A percentile compares a stretch with the other conserved stretches of the same genome.
These are phyloP conservation scores for Cystobasidium pallidum DNA, from an alignment of 1,284 basidiomycete genomes.

Conservation along the genomic window DNA sequence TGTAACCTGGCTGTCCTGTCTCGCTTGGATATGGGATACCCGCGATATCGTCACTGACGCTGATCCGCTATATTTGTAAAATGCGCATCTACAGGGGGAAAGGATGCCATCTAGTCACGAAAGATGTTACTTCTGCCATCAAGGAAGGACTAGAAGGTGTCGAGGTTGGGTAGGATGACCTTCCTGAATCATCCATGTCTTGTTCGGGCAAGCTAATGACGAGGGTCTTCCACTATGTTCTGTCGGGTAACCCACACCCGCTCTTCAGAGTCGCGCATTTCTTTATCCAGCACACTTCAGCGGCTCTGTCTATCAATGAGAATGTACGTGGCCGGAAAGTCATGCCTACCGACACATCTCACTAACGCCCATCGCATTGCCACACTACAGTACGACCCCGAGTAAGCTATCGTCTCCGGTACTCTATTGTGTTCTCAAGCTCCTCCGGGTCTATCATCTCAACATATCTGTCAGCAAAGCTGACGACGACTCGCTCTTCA, in stretches of 20 bases:
- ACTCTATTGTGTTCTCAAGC: not conserved
- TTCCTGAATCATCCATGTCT: not conserved
- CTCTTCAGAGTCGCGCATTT: constrained; percentile 47
- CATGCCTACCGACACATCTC: not conserved
- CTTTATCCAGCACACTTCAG: constrained; percentile 57
- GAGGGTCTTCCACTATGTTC: too few species aligned
- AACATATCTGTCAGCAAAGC: not conserved
- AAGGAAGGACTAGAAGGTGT: constrained; percentile 53
- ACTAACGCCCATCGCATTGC: constrained; percentile 3
- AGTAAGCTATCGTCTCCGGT: constrained; percentile 1
- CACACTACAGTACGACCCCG: constrained; percentile 27
- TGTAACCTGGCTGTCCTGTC: not conserved
- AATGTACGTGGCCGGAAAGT: constrained; percentile 46
- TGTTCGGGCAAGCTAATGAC: too few species aligned
- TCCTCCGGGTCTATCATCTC: too few species aligned
- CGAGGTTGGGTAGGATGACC: constrained; percentile 24
- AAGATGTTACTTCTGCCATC: constrained; percentile 55
- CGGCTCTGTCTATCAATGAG: constrained; percentile 56
- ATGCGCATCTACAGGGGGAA: constrained; percentile 45
- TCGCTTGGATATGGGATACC: not conserved
- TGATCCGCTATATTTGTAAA: not conserved
- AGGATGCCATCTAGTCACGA: constrained; percentile 57
- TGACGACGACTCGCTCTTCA: not conserved
- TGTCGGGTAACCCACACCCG: not conserved
- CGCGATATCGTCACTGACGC: not conserved